phyloP scores from a whole-genome alignment of 306 rosid genomes.

The Cucurbita pepo region DNA sequence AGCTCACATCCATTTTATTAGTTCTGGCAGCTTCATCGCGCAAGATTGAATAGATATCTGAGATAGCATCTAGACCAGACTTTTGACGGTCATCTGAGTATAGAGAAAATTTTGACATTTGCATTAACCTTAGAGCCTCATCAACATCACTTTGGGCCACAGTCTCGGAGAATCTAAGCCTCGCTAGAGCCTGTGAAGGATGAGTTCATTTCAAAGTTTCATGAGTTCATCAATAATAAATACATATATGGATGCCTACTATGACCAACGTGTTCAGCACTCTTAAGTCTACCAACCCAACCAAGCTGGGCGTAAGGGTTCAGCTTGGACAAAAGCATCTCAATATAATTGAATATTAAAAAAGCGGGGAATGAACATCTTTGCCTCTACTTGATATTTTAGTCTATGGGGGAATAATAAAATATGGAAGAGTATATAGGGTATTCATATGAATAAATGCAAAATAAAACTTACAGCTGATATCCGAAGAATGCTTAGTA shows the following conservation, averaged over 20 bases:
- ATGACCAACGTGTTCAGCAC: not conserved
- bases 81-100: slow-evolving; percentile 89
- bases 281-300: not conserved
- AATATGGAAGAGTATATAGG: not conserved
- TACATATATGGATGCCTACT: not conserved
- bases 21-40: slow-evolving; percentile 86
- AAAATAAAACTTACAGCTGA: slow-evolving; percentile 52
- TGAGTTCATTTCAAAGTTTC: slow-evolving; percentile 1
- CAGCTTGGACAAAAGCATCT: not conserved
- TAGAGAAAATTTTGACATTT: slow-evolving; percentile 92
- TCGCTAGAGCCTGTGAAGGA: slow-evolving; percentile 66
- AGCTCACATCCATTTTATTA: slow-evolving; percentile 62
- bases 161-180: slow-evolving; percentile 74
- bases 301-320: not conserved
- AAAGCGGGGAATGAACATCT: not conserved
- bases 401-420: not conserved
- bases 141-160: slow-evolving; percentile 98
- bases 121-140: slow-evolving; percentile 92
- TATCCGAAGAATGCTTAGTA: slow-evolving; percentile 93
- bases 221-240: not conserved
- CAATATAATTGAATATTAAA: not conserved
- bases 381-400: not conserved
- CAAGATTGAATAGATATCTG: slow-evolving; percentile 86
- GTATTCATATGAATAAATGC: not conserved
- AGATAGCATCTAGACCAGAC: slow-evolving; percentile 90